Evolutionary conservation across 225 moss, liverwort and hornwort species (phyloP), one percentile per base, ranked within the genome.

Genomic region (Antitrichia curtipendula): DNA sequence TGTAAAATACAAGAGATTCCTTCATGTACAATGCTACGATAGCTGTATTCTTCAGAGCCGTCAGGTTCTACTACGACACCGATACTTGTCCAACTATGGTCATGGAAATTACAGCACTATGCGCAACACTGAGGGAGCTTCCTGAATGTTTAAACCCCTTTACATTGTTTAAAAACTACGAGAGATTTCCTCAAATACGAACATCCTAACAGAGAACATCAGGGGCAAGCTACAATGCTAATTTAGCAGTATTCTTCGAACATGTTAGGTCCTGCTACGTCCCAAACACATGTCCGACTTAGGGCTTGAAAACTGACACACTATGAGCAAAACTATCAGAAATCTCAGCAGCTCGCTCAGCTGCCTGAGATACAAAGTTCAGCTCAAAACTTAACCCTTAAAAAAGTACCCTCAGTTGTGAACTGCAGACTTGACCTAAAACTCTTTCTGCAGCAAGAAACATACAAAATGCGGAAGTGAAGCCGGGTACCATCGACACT

Each of bases 401-500:
- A 56, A 50, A 82, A 52, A 74, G 36, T 20, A n/a, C 31, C n/a
- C 17, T 86, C 61, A 69, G 31, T 71, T 64, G 62, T 21, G 62
- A 54, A 62, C 83, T 38, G 47, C 62, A 83, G 69, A 75, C 41
- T 58, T 88, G 86, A 88, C 88, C 90, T 88, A 83, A 62, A 65
- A 80, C 78, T 36, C n/a, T 47, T 50, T 65, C 78, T 40, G 66
- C n/a, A 54, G 65, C 66, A n/a, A 64, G 24, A 45, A 68, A 83
- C 25, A 28, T 31, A 78, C 38, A 88, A 64, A 41, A 74, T 27
- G 27, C 29, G 68, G 63, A 73, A 63, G 71, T 58, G 58, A 25
- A 88, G 73, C 71, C 36, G 23, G 64, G 58, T 97, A 98, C 98
- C 98, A 98, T 95, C 96, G 93, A 87, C 96, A 97, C 88, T 97